phyloP scores from a whole-genome alignment of 768 basidiomycete species.

The Leccinum broughii region DNA sequence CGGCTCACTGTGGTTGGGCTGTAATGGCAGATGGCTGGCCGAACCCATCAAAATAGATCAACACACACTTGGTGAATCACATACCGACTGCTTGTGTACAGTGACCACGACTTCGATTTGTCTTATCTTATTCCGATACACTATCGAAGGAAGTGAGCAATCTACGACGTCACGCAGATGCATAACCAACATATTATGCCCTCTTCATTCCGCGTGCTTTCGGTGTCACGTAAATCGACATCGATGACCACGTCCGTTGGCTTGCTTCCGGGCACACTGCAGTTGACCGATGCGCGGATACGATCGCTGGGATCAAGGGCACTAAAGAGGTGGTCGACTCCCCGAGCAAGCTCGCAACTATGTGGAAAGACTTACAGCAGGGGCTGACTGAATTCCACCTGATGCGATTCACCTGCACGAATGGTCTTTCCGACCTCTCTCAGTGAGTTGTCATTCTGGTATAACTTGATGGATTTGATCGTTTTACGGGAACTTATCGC shows the following conservation, averaged over 20 bases:
- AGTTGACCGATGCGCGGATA: not conserved
- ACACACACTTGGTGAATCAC: not conserved
- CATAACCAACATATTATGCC: slow-evolving; percentile 10
- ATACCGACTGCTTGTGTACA: slow-evolving; percentile 4
- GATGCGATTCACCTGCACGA: not conserved
- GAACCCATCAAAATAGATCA: not conserved
- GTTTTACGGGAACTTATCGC: not conserved
- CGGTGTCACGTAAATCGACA: not conserved
- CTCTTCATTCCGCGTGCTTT: not conserved
- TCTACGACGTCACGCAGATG: not conserved
- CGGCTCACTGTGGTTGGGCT: slow-evolving; percentile 8
- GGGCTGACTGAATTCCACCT: not conserved
- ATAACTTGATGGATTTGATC: not conserved
- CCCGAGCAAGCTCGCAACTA: not conserved
- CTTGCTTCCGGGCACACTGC: too few species aligned
- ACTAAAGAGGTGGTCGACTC: not conserved
- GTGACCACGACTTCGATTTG: slow-evolving; percentile 13
- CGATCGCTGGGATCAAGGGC: not conserved
- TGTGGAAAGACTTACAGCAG: not conserved
- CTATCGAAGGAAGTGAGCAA: slow-evolving; percentile 3
- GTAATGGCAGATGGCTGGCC: slow-evolving; percentile 9
- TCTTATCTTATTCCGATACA: slow-evolving; percentile 14
- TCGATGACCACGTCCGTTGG: not conserved
- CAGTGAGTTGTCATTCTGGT: not conserved
- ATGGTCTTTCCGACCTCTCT: not conserved